A percentile compares a stretch with the other conserved stretches of the same genome.
phyloP scores from a whole-genome alignment of 2,329 filamentous ascomycete genomes.

The Fusarium albidum region DNA sequence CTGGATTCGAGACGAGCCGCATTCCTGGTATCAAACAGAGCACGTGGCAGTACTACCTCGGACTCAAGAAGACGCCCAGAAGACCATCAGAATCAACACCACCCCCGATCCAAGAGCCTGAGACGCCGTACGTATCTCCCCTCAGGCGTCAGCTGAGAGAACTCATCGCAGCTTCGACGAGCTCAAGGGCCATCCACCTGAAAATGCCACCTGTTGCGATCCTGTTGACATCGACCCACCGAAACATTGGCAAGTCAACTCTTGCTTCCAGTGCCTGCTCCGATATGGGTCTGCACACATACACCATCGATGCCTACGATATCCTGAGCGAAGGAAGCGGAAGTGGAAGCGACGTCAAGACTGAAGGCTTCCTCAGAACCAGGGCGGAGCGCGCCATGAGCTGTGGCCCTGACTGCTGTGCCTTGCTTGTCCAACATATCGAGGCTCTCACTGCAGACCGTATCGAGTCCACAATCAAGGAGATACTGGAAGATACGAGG shows the following conservation, averaged over 20 bases:
- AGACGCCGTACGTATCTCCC: constrained; percentile 62
- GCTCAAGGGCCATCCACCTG: constrained; percentile 83
- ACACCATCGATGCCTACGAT: constrained; percentile 90
- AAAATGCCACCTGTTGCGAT: constrained; percentile 89
- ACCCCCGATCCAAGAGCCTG: constrained; percentile 54
- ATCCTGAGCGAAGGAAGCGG: constrained; percentile 87
- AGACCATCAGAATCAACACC: constrained; percentile 48
- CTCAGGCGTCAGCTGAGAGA: constrained; percentile 79
- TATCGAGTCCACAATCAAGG: constrained; percentile 84
- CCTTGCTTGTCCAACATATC: constrained; percentile 86
- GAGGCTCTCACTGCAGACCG: constrained; percentile 92
- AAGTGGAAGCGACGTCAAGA: constrained; percentile 91
- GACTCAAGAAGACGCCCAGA: constrained; percentile 72
- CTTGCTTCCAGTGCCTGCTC: constrained; percentile 79
- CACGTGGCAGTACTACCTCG: constrained; percentile 90
- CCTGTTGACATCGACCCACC: constrained; percentile 88
- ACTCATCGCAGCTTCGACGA: constrained; percentile 87
- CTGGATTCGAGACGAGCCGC: constrained; percentile 83
- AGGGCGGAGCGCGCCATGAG: constrained; percentile 88
- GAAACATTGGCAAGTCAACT: constrained; percentile 91
- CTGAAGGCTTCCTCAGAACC: constrained; percentile 87
- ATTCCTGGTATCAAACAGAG: constrained; percentile 79
- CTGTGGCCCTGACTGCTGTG: constrained; percentile 85
- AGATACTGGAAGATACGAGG: constrained; percentile 79
- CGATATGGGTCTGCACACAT: constrained; percentile 90